These are phyloP conservation scores for Tagetes patula DNA, from an alignment of 129 eudicot genomes.

Conservation along the genomic window DNA sequence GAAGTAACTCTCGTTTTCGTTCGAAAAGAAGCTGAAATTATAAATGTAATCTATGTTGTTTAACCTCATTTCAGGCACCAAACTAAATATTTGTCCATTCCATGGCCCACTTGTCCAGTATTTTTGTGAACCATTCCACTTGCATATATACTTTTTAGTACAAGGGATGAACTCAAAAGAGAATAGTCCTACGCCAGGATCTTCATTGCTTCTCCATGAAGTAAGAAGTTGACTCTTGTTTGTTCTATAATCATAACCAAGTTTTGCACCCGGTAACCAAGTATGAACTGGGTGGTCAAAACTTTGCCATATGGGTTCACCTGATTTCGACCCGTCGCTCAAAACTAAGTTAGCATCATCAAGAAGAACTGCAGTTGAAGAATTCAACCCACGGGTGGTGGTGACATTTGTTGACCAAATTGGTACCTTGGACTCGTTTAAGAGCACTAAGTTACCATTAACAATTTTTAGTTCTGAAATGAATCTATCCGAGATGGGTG, in stretches of 20 bases:
- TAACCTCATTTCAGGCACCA: slow-evolving; percentile 64
- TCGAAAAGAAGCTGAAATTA: slow-evolving; percentile 48
- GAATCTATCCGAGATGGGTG: slow-evolving; percentile 45
- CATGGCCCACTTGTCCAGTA: slow-evolving; percentile 74
- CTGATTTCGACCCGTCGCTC: slow-evolving; percentile 30
- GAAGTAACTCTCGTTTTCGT: slow-evolving; percentile 58
- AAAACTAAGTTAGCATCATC: slow-evolving; percentile 60
- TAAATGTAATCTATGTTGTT: slow-evolving; percentile 36
- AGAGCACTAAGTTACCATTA: slow-evolving; percentile 57
- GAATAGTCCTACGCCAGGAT: slow-evolving; percentile 66
- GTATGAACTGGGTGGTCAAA: slow-evolving; percentile 63
- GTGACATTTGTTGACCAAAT: slow-evolving; percentile 64
- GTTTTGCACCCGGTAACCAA: slow-evolving; percentile 65
- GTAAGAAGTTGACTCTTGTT: slow-evolving; percentile 41
- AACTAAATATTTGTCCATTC: slow-evolving; percentile 52
- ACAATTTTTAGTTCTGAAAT: slow-evolving; percentile 42
- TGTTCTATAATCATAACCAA: slow-evolving; percentile 43
- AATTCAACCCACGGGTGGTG: slow-evolving; percentile 24
- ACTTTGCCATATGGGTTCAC: slow-evolving; percentile 61
- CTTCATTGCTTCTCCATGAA: slow-evolving; percentile 67
- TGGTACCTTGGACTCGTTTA: slow-evolving; percentile 35
- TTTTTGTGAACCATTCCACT: slow-evolving; percentile 48
- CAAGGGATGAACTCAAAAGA: slow-evolving; percentile 50
- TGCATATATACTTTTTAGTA: slow-evolving; percentile 42
- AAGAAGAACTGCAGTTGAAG: slow-evolving; percentile 42